Base-by-base conservation (phyloP, 331 rosid species). In the Arachis monticola region DNA sequence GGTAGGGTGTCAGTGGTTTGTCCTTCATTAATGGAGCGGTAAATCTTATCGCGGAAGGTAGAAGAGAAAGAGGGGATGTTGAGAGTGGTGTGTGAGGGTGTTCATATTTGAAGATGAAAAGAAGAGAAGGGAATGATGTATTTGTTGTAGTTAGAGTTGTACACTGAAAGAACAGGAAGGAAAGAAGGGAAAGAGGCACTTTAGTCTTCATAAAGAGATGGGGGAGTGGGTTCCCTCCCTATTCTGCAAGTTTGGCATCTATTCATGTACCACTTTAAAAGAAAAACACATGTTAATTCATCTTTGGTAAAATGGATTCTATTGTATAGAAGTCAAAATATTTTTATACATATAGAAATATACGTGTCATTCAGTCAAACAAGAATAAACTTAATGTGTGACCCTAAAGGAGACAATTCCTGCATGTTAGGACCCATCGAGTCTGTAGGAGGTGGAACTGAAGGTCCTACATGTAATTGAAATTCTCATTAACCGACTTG, bases 31-130 rank as follows among this genome's bases (percentile, higher is more conserved):
- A 95, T 87, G 60, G 97, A 90, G 22, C 90, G 88, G 88, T 95
- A 95, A 41, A 92, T 95, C 47, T 86, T 66, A 57, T 95, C 98
- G 9, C 92, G 92, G 0, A 95, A 88, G 22, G 72, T 76, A 6
- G 99, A 89, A 8, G 99, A 95, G 85, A 95, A 95, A 13, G 99
- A 90, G 1, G 91, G 92, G 73, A 17, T 35, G 84, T n/a, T 79
- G 68, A 51, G 47, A 35, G 86, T 91, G 81, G 56, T 17, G 55
- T 35, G 44, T 1, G 78, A 62, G 53, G 47, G 2, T 35, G 42
- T 31, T 40, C 41, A 41, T 73, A 60, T 82, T 77, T 71, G 74
- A 69, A 7, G 22, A 17, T 17, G 22, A 17, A 17, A 17, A 17
- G 42, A 60, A 65, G 58, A 47, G 69, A 60, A 47, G 69, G 44